phyloP scores from a whole-genome alignment of 2,329 filamentous ascomycete species.

The Hymenoscyphus infarciens region DNA sequence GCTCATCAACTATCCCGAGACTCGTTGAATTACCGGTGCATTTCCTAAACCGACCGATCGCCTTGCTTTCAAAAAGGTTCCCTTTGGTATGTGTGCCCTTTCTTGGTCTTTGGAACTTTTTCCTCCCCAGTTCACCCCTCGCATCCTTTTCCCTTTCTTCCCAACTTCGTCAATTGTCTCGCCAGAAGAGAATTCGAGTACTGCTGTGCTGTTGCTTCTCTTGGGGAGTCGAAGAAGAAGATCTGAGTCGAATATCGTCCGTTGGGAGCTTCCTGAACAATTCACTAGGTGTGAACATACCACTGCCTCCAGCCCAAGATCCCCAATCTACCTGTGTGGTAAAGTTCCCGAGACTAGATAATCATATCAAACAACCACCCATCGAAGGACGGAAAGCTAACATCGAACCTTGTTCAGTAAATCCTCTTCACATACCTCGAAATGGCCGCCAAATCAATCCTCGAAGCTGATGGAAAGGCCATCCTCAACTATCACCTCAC shows the following conservation, averaged over 20 bases:
- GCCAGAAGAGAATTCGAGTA: neutral
- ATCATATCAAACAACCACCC: neutral
- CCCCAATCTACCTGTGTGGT: neutral
- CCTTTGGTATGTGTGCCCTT: constrained; percentile 7
- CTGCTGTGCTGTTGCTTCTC: neutral
- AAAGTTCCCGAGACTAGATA: neutral
- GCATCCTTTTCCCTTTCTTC: neutral
- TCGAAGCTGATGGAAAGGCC: constrained; percentile 99
- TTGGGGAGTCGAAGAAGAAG: neutral
- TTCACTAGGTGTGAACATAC: constrained; percentile 4
- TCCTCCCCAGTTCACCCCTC: constrained; percentile 6
- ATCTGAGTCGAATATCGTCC: neutral
- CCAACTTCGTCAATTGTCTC: constrained; percentile 2
- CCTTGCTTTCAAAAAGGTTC: constrained; percentile 6
- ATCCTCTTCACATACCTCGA: constrained; percentile 36
- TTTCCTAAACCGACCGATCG: neutral
- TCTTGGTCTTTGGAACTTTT: neutral
- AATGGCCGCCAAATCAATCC: constrained; percentile 96
- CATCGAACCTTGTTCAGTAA: constrained; percentile 22
- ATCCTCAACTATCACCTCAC: constrained; percentile 99
- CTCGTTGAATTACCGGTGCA: constrained; percentile 3
- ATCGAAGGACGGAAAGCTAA: neutral
- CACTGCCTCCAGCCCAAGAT: neutral
- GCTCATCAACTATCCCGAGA: neutral
- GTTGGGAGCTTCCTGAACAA: neutral